Evolutionary conservation across 495 filamentous ascomycete genomes (phyloP), one percentile per base, ranked within the genome.

Genomic region (Aspergillus mulundensis): DNA sequence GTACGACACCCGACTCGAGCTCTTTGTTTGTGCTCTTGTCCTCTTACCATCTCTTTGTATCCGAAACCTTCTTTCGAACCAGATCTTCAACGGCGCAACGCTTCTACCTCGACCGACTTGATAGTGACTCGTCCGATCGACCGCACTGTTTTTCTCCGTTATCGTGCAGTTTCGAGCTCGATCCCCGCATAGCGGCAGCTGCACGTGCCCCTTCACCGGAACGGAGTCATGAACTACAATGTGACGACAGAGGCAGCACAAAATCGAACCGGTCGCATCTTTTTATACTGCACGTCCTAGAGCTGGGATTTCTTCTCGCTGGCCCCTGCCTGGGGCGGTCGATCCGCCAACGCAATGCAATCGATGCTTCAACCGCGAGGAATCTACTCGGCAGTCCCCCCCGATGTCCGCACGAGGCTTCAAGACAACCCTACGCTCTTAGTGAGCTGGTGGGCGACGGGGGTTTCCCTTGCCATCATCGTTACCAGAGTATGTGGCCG

Each of bases 361-460:
- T 56, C 51, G 45, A 62, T 71, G 55, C 58, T 56, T 10, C 59
- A 54, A 39, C 42, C 56, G 23, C 64, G 64, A 38, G 63, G 59
- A 19, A 58, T 73, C 5, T 62, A 66, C 32, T 49, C 62, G 28
- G 54, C 57, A n/a, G 68, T 73, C 11, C 82, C 86, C 8, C 88
- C 88, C 44, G 75, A 78, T 50, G 72, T 78, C 48, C 81, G 78
- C 57, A 71, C 77, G 59, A 73, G 64, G 45, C 28, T 63, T 10
- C 64, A 85, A 25, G 80, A 89, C 71, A 87, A 90, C 57, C 84
- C 90, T 20, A 91, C 89, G 0, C 79, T 98, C 39, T 77, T 97
- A 50, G 90, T 94, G 63, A 92, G 88, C 66, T 97, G 91, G 89
- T 96, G 94, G 94, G 90, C 89, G 55, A 95, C 91, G 7, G 75